Conservation (phyloP, 1,284 basidiomycete species). For the Sanghuangporus baumii region DNA sequence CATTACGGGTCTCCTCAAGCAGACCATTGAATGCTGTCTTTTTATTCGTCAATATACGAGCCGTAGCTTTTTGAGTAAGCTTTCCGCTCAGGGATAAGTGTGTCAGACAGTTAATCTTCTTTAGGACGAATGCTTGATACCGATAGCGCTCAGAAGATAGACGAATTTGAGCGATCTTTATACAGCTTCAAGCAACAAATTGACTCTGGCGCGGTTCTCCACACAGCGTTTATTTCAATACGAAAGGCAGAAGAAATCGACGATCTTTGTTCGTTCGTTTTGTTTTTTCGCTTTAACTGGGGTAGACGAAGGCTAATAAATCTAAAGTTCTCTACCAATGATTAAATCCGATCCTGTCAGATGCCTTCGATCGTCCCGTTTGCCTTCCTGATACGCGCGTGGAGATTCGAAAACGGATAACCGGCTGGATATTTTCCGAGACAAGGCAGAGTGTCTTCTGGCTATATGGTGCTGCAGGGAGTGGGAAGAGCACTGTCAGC, state of each 20-base stretch:
- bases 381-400: not conserved
- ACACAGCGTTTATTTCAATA: not conserved
- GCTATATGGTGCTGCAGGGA: not conserved
- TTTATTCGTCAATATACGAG: not conserved
- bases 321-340: not conserved
- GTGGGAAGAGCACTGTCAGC: not conserved
- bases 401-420: not conserved
- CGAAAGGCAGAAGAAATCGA: not conserved
- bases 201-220: not conserved
- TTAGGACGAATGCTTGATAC: constrained; percentile 1
- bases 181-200: not conserved
- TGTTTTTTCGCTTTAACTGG: not conserved
- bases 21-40: not conserved
- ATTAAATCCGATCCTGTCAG: not conserved
- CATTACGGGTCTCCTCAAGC: not conserved
- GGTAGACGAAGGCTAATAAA: not conserved
- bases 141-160: not conserved
- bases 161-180: not conserved
- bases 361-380: not conserved
- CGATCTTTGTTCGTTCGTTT: not conserved
- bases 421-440: not conserved
- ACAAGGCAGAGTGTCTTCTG: not conserved
- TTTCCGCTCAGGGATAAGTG: not conserved
- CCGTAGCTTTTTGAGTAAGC: not conserved
- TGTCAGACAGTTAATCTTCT: not conserved